Conservation (phyloP, 331 rosid species). For the Phaseolus coccineus region DNA sequence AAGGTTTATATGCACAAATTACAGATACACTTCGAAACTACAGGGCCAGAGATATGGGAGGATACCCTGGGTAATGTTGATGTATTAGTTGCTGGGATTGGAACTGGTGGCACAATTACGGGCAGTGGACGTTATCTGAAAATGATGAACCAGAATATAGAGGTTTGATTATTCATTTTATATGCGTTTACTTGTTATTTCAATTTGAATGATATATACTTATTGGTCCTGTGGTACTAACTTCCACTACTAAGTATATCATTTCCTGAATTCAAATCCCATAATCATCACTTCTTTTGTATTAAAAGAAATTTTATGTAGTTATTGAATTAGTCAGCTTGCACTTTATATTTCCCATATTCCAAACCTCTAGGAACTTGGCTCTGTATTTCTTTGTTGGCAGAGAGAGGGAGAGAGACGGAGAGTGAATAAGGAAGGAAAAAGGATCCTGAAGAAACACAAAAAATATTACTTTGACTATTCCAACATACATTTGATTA, state of each 20-base stretch:
- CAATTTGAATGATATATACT: conserved; percentile 33
- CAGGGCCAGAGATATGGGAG: conserved; percentile 99
- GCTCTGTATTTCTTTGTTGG: conserved; percentile 28
- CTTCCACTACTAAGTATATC: conserved; percentile 20
- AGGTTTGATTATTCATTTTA: conserved; percentile 57
- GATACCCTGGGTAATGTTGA: conserved; percentile 93
- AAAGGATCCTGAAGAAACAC: conserved; percentile 14
- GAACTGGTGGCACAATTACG: conserved; percentile 95
- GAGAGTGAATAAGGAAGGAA: conserved; percentile 17
- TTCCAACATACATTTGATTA: conserved; percentile 16
- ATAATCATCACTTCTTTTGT: neutral
- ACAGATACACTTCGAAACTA: conserved; percentile 96
- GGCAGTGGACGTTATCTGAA: conserved; percentile 94
- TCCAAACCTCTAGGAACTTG: conserved; percentile 24
- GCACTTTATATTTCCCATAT: conserved; percentile 7
- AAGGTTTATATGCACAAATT: conserved; percentile 54
- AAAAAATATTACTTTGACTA: conserved; percentile 4
- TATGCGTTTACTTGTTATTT: conserved; percentile 30
- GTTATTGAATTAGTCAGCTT: conserved; percentile 17
- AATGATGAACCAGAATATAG: conserved; percentile 65
- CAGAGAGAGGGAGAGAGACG: neutral
- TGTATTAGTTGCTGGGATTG: conserved; percentile 86
- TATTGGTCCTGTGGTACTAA: conserved; percentile 30
- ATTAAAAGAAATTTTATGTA: conserved; percentile 7
- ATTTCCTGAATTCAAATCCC: conserved; percentile 25